Evolutionary conservation across 2,329 filamentous ascomycete genomes (phyloP).

Genomic region (Fusarium sp.): DNA sequence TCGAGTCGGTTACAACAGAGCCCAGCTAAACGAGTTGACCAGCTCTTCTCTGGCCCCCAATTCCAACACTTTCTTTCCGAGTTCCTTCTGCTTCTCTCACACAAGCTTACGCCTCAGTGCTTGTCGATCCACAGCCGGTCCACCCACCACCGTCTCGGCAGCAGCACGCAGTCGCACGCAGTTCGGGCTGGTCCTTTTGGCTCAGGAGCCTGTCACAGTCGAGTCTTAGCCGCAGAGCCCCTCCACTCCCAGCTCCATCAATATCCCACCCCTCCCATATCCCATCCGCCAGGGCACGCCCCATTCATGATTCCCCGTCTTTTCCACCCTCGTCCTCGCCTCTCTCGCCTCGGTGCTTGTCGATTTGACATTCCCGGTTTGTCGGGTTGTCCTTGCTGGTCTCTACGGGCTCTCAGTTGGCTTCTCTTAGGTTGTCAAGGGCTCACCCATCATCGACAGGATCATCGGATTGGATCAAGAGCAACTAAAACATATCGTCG

Average conservation of each 20-base stretch:
- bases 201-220: slow-evolving; percentile 38
- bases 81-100: slow-evolving; percentile 17
- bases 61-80: background rate
- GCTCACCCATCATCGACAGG: background rate
- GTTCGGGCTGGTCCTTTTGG: slow-evolving; percentile 15
- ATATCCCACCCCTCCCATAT: slow-evolving; percentile 38
- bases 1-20: background rate
- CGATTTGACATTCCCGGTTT: slow-evolving; percentile 5
- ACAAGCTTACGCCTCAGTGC: slow-evolving; percentile 26
- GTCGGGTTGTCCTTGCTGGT: slow-evolving; percentile 3
- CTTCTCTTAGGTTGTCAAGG: background rate
- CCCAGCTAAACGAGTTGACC: background rate
- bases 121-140: slow-evolving; percentile 41
- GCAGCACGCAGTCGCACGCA: slow-evolving; percentile 16
- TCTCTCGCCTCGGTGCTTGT: slow-evolving; percentile 17
- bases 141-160: slow-evolving; percentile 36
- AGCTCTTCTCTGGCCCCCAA: slow-evolving; percentile 32
- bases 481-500: background rate
- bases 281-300: slow-evolving; percentile 30
- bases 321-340: slow-evolving; percentile 15
- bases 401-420: background rate
- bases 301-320: slow-evolving; percentile 33
- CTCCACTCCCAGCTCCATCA: slow-evolving; percentile 29
- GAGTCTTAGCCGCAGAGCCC: slow-evolving; percentile 46
- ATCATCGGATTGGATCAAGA: background rate